Conservation (phyloP, 2,329 filamentous ascomycete species). For the Botrytis fabae region DNA sequence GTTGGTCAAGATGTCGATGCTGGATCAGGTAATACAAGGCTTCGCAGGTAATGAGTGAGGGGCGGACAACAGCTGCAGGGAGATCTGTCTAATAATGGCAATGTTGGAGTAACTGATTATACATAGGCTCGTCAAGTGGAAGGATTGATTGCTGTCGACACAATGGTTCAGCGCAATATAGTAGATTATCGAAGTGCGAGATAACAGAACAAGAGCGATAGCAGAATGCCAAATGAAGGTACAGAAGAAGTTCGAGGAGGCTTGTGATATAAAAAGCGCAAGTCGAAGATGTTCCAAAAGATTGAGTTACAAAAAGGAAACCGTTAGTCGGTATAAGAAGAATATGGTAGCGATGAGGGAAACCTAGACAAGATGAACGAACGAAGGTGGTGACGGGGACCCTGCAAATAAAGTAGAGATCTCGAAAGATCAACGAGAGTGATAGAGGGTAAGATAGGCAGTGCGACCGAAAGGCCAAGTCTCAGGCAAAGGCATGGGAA, state of each 20-base stretch:
- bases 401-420: slow-evolving; percentile 42
- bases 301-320: slow-evolving; percentile 41
- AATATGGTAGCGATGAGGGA: slow-evolving; percentile 35
- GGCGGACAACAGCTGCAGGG: slow-evolving; percentile 42
- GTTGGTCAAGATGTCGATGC: slow-evolving; percentile 25
- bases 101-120: slow-evolving; percentile 38
- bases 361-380: slow-evolving; percentile 37
- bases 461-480: slow-evolving; percentile 34
- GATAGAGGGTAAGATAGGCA: slow-evolving; percentile 40
- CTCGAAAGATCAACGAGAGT: slow-evolving; percentile 36
- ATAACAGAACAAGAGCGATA: slow-evolving; percentile 36
- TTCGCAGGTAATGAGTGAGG: slow-evolving; percentile 42
- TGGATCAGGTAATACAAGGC: slow-evolving; percentile 27
- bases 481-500: slow-evolving; percentile 29
- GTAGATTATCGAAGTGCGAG: slow-evolving; percentile 33
- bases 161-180: slow-evolving; percentile 26
- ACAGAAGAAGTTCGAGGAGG: slow-evolving; percentile 40
- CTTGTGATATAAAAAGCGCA: slow-evolving; percentile 38
- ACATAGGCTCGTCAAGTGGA: slow-evolving; percentile 35
- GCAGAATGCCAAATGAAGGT: slow-evolving; percentile 42
- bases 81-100: slow-evolving; percentile 41
- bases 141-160: slow-evolving; percentile 21
- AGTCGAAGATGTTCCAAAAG: slow-evolving; percentile 40
- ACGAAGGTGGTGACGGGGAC: slow-evolving; percentile 40
- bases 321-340: slow-evolving; percentile 41